Conservation (phyloP, 371 early-diverging fungal species). For the Choanephora cucurbitarum region DNA sequence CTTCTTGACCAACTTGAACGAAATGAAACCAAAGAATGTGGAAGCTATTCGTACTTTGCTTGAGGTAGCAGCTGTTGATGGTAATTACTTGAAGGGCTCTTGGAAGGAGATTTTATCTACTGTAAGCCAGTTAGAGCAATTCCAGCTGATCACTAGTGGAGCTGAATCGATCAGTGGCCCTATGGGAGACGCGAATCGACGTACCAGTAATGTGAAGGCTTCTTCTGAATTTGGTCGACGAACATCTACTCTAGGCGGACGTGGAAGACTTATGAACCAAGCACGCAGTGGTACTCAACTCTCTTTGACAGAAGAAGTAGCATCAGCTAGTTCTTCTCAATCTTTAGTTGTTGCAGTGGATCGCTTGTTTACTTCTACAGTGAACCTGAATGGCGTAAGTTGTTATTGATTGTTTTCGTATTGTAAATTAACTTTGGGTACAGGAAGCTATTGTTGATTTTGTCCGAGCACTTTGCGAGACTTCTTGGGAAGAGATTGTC, state of each 20-base stretch:
- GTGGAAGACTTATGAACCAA: constrained; percentile 19
- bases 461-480: constrained; percentile 82
- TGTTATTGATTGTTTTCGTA: no score
- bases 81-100: constrained; percentile 79
- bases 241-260: constrained; percentile 28
- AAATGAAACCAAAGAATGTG: constrained; percentile 85
- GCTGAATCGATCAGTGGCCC: constrained; percentile 47
- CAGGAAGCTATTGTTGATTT: constrained; percentile 84
- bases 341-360: constrained; percentile 79
- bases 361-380: constrained; percentile 73
- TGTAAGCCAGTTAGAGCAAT: constrained; percentile 83
- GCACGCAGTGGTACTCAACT: constrained; percentile 38
- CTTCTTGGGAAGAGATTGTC: constrained; percentile 90
- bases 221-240: constrained; percentile 41
- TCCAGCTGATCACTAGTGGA: constrained; percentile 64
- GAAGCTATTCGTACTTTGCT: constrained; percentile 85
- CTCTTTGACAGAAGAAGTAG: constrained; percentile 52
- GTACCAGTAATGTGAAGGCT: constrained; percentile 23
- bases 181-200: constrained; percentile 32
- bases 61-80: constrained; percentile 82
- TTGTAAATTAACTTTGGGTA: background rate
- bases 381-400: constrained; percentile 52
- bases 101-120: constrained; percentile 92
- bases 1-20: constrained; percentile 75
- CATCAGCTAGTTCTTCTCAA: constrained; percentile 62